phyloP scores from a whole-genome alignment of 768 basidiomycete species.

The Antrodiella citrinella region DNA sequence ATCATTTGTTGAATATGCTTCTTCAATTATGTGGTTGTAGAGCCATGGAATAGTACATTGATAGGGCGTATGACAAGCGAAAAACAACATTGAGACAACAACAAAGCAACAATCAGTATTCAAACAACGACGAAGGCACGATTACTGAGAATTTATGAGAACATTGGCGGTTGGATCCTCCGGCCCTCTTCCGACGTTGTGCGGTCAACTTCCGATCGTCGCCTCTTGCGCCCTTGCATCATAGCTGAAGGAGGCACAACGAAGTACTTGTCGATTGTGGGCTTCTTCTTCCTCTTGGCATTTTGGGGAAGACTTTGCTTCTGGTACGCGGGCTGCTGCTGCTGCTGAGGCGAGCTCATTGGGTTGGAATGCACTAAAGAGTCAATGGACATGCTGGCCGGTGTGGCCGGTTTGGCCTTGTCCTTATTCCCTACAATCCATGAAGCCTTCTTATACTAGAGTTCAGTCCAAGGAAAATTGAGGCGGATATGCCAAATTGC shows the following conservation, averaged over 20 bases:
- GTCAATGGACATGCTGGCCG: conserved; percentile 45
- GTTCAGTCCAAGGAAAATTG: not conserved
- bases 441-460: conserved; percentile 24
- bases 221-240: conserved; percentile 15
- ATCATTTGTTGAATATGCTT: no score
- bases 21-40: no score
- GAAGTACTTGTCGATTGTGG: conserved; percentile 32
- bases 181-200: conserved; percentile 16
- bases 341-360: conserved; percentile 53
- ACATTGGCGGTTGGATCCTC: conserved; percentile 7
- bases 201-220: conserved; percentile 16
- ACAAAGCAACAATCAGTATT: not conserved
- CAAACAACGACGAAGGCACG: not conserved
- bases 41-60: no score
- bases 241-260: conserved; percentile 14
- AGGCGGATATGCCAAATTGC: not conserved
- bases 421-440: conserved; percentile 36
- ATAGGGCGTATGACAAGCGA: not conserved
- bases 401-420: conserved; percentile 39
- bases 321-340: conserved; percentile 4
- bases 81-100: not conserved
- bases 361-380: conserved; percentile 66
- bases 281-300: conserved; percentile 14
- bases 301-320: conserved; percentile 6
- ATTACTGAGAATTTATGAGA: conserved; percentile 4